Evolutionary conservation across 2,329 filamentous ascomycete genomes (phyloP).

Genomic region (Colletotrichum somersetense): DNA sequence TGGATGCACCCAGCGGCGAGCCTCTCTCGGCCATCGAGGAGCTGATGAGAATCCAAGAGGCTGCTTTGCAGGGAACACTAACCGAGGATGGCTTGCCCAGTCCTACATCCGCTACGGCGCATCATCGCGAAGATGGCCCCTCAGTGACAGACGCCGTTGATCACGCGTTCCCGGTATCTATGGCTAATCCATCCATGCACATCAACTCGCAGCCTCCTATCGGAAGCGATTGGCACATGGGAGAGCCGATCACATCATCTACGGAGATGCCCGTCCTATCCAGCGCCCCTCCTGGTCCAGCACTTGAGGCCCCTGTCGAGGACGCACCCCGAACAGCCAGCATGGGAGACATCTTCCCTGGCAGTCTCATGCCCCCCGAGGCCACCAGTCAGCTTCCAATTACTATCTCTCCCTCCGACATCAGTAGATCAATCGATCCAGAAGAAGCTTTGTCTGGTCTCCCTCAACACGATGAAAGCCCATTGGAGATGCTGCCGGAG

Average conservation of each 20-base stretch:
- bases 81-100: conserved; percentile 12
- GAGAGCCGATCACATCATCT: conserved; percentile 22
- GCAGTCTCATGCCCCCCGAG: conserved; percentile 43
- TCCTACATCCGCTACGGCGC: conserved; percentile 3
- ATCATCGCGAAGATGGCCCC: conserved; percentile 7
- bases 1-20: conserved; percentile 25
- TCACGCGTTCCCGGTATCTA: conserved; percentile 17
- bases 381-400: conserved; percentile 45
- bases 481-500: conserved; percentile 27
- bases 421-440: conserved; percentile 49
- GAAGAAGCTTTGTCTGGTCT: conserved; percentile 41
- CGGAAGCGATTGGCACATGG: conserved; percentile 18
- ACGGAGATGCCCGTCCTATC: conserved; percentile 29
- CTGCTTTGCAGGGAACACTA: conserved; percentile 20
- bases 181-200: conserved; percentile 24
- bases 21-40: conserved; percentile 39
- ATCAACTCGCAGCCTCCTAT: conserved; percentile 37
- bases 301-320: not conserved
- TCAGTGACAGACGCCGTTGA: not conserved
- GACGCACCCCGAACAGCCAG: conserved; percentile 31
- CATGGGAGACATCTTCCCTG: conserved; percentile 40
- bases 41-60: conserved; percentile 33
- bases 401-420: conserved; percentile 56
- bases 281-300: conserved; percentile 13
- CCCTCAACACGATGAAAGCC: conserved; percentile 25